These are phyloP conservation scores for Leptographium radiaticola DNA, from an alignment of 2,329 filamentous ascomycete genomes.

Conservation along the genomic window DNA sequence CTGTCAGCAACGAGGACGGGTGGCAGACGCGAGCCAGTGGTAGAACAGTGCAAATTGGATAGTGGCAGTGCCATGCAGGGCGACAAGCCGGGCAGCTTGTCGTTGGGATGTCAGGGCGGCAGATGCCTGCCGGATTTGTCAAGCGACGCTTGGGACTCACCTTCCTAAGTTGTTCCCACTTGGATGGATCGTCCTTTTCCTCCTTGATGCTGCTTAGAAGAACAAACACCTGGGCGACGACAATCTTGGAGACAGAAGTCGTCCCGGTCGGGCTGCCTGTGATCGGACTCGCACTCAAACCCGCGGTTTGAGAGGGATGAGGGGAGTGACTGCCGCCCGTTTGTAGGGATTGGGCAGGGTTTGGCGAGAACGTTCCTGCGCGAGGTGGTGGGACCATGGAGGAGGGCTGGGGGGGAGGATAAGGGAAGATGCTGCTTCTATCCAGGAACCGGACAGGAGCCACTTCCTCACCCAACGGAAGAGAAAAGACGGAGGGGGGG, in stretches of 20 bases:
- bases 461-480: constrained; percentile 13
- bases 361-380: constrained; percentile 52
- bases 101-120: too few species aligned
- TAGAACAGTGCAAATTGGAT: too few species aligned
- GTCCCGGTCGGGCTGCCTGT: constrained; percentile 49
- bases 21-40: background rate
- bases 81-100: too few species aligned
- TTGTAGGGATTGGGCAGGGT: constrained; percentile 43
- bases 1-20: background rate
- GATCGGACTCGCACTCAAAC: constrained; percentile 46
- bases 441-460: constrained; percentile 13
- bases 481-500: constrained; percentile 3
- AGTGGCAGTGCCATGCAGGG: too few species aligned
- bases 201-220: constrained; percentile 90
- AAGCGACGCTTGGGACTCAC: constrained; percentile 32
- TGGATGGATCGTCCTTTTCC: constrained; percentile 70
- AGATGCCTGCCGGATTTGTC: too few species aligned
- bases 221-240: constrained; percentile 88
- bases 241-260: constrained; percentile 74
- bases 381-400: constrained; percentile 47
- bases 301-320: constrained; percentile 42
- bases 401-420: constrained; percentile 7
- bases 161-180: constrained; percentile 94
- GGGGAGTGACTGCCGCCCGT: constrained; percentile 43
- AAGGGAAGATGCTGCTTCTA: constrained; percentile 11